Percentiles rank a stretch among this genome's conserved stretches.
phyloP scores from a whole-genome alignment of 2,329 filamentous ascomycete genomes.

The Fusarium denticulatum region DNA sequence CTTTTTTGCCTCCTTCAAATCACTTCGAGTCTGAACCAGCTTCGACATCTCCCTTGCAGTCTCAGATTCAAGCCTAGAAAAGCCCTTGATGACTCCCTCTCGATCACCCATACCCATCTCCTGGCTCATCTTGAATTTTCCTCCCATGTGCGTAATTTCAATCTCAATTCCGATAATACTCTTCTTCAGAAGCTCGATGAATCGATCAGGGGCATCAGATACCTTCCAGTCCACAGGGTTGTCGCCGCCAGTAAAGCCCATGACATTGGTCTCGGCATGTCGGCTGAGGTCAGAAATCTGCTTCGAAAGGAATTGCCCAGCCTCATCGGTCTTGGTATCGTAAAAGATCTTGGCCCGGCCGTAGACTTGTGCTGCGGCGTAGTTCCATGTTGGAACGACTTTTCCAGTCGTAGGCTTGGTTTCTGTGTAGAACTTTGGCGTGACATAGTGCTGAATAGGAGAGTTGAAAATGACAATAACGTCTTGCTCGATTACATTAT shows the following conservation, averaged over 20 bases:
- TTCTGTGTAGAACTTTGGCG: conserved; percentile 73
- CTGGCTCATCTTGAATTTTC: conserved; percentile 76
- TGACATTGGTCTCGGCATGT: conserved; percentile 62
- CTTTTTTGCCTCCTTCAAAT: conserved; percentile 40
- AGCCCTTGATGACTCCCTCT: conserved; percentile 67
- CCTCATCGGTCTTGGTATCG: conserved; percentile 58
- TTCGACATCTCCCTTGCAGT: conserved; percentile 45
- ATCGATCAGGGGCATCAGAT: conserved; percentile 64
- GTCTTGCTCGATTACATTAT: conserved; percentile 57
- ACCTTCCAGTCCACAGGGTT: conserved; percentile 62
- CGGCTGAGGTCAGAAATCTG: conserved; percentile 64
- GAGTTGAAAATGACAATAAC: conserved; percentile 72
- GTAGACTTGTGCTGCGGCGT: conserved; percentile 71
- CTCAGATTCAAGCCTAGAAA: conserved; percentile 52
- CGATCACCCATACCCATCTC: conserved; percentile 63
- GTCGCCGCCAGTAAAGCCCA: conserved; percentile 61
- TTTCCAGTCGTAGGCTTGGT: conserved; percentile 73
- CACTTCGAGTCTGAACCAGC: conserved; percentile 46
- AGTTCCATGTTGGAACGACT: conserved; percentile 78
- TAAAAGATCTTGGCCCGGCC: conserved; percentile 64
- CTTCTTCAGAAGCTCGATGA: conserved; percentile 66
- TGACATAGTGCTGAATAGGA: conserved; percentile 70
- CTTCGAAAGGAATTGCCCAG: conserved; percentile 55
- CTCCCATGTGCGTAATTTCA: conserved; percentile 62
- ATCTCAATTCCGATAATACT: conserved; percentile 71